Evolutionary conservation across 2,329 filamentous ascomycete species (phyloP), one percentile per base, ranked within the genome.

Genomic region (Stachybotrys chartarum): DNA sequence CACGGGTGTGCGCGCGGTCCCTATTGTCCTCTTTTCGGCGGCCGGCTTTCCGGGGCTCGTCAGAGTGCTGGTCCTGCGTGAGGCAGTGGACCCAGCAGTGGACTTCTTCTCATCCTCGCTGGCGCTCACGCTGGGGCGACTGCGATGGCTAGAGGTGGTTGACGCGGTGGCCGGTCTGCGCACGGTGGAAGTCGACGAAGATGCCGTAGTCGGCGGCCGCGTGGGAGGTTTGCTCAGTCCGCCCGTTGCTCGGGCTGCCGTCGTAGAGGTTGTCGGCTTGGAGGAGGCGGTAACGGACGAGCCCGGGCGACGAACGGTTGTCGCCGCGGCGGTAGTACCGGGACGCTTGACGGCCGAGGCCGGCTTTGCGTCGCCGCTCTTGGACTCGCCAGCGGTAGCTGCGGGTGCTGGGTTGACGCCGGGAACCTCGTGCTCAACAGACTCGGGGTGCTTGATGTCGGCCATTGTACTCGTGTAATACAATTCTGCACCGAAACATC

Each of bases 41-140:
- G 64, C 54, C 6, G 72, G 58, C 56, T 70, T 69, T 57, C 64
- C 61, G 6, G 70, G 68, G 62, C 72, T 74, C 30, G 72, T 70
- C 55, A 76, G 66, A n/a, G 72, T 69, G 54, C 76, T 79, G 17
- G 75, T 70, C 59, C 77, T 72, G 52, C 77, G 71, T 17, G 73
- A 68, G 17, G 64, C 59, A 44, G 70, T 66, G 7, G 70, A 70
- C 10, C 35, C 35, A 57, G 75, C 63, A 24, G 64, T 67, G 5
- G 75, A 66, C 63, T 72, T 78, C 68, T 74, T 78, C 56, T 80
- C 78, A 60, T 80, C 78, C 58, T 80, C 78, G 55, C 77, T 78
- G 52, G 74, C 72, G 57, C 78, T 79, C 53, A 76, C 69, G 52
- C 74, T 76, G 42, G 76, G 70, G n/a, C 75, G 75, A 50, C 76